Evolutionary conservation across 495 filamentous ascomycete species (phyloP).

Genomic region (Clohesyomyces aquaticus): DNA sequence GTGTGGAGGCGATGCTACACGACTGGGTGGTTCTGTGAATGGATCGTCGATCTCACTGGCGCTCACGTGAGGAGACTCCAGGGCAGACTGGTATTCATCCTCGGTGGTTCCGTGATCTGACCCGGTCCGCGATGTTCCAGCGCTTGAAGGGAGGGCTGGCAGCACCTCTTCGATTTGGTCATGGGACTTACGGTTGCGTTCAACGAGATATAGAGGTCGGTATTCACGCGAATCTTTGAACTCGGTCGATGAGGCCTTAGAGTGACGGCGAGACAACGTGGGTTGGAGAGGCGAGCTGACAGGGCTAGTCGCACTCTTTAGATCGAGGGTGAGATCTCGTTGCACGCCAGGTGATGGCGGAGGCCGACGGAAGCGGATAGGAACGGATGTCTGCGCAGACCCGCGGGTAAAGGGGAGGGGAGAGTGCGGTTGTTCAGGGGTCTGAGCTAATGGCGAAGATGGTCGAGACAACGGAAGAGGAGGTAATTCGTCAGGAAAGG

Average conservation of each 20-base stretch:
- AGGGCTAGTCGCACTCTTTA: constrained; percentile 26
- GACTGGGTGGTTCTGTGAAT: constrained; percentile 12
- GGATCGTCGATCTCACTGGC: constrained; percentile 27
- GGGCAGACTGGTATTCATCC: constrained; percentile 48
- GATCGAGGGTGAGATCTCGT: constrained; percentile 36
- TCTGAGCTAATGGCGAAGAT: constrained; percentile 17
- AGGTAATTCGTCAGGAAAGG: constrained; percentile 32
- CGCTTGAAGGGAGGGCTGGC: constrained; percentile 31
- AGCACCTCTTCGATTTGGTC: constrained; percentile 47
- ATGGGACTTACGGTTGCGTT: constrained; percentile 46
- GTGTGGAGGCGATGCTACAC: constrained; percentile 15
- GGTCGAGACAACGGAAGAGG: constrained; percentile 24
- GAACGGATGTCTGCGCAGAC: constrained; percentile 45
- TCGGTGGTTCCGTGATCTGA: constrained; percentile 43
- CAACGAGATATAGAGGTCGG: constrained; percentile 50
- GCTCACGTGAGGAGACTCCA: constrained; percentile 37
- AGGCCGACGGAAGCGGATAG: constrained; percentile 43
- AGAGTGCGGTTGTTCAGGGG: constrained; percentile 23
- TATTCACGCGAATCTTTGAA: constrained; percentile 43
- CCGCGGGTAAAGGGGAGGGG: constrained; percentile 22
- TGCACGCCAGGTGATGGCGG: constrained; percentile 33
- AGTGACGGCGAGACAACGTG: constrained; percentile 27
- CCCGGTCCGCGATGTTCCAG: constrained; percentile 27
- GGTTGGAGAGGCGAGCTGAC: constrained; percentile 39
- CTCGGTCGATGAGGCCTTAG: constrained; percentile 43